phyloP scores from a whole-genome alignment of 2,329 filamentous ascomycete genomes.

The Nannizziopsis arthrosporioides region DNA sequence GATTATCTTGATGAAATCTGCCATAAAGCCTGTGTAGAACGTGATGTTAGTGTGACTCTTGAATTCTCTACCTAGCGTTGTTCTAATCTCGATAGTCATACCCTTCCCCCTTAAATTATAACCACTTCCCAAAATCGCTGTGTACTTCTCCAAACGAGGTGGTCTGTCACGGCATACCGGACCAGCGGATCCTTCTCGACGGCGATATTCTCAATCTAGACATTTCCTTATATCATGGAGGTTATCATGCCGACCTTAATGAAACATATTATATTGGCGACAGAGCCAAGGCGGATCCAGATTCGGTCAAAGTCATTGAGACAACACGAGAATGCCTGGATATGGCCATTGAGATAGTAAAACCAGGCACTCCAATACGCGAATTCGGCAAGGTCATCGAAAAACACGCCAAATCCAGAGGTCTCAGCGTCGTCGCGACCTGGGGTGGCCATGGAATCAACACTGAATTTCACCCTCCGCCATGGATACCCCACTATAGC shows the following conservation, averaged over 20 bases:
- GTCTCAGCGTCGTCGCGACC: conserved; percentile 74
- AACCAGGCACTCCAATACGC: conserved; percentile 73
- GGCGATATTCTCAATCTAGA: conserved; percentile 93
- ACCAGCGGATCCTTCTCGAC: conserved; percentile 67
- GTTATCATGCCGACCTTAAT: conserved; percentile 86
- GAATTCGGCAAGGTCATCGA: conserved; percentile 86
- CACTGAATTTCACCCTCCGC: conserved; percentile 74
- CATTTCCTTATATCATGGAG: conserved; percentile 76
- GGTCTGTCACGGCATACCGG: conserved; percentile 91
- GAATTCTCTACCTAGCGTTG: too few relatives aligned
- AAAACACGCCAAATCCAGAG: conserved; percentile 66
- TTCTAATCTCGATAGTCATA: conserved; percentile 54
- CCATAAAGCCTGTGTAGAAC: conserved; percentile 78
- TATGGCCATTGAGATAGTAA: conserved; percentile 72
- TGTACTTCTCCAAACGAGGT: conserved; percentile 89
- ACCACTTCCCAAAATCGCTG: conserved; percentile 84
- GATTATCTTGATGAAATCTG: conserved; percentile 84
- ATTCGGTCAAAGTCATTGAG: conserved; percentile 74
- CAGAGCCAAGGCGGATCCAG: conserved; percentile 63
- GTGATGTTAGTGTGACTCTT: conserved; percentile 51
- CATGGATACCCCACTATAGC: conserved; percentile 85
- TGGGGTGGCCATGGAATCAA: conserved; percentile 92
- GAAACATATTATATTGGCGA: conserved; percentile 93
- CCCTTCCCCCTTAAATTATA: conserved; percentile 83
- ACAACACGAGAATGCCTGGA: conserved; percentile 72